Evolutionary conservation across 2,329 filamentous ascomycete species (phyloP), one percentile per base, ranked within the genome.

Genomic region (Tolypocladium pustulatum): DNA sequence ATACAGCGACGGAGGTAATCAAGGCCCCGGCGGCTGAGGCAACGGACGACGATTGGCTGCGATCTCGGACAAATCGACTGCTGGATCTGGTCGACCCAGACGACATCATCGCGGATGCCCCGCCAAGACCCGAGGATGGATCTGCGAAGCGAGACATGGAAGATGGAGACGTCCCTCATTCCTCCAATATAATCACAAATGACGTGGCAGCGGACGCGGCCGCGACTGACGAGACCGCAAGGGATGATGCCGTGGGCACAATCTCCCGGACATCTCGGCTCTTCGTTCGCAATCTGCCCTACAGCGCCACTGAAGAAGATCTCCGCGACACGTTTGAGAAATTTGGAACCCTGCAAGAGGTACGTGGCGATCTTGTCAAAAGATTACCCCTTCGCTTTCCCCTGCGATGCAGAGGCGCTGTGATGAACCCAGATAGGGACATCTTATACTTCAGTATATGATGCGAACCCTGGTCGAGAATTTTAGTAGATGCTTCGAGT

Each of bases 381-480:
- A n/a, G n/a, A n/a, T 57, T 55, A 60, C 60, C 58, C 56, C 55
- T 49, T 62, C 52, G 51, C 61, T 56, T 58, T 54, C 40, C 25
- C 15, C 34, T 20, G n/a, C 12, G 27, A 27, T 27, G 4, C 15
- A 38, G 51, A 34, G 63, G 64, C 80, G 78, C 77, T 74, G 83
- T 93, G 94, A 97, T 97, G 93, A 97, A 90, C 78, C 89, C 89
- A 89, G 94, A 97, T 97, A 97, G 94, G 94, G 94, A 97, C 94
- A 97, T 86, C 93, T 91, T 89, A 97, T 93, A 89, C 89, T 80
- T 68, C 73, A 77, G 90, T 89, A 91, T 80, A 80, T 97, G 92
- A 95, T 92, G 89, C 85, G 80, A 91, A 81, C 75, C 49, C 85
- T 86, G 88, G 87, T 87, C 91, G 87, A 90, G 83, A 89, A 94